Percentiles rank a stretch among this genome's conserved stretches.
These are phyloP conservation scores for Delphinella strobiligena DNA, from an alignment of 2,329 filamentous ascomycete genomes.

Conservation along the genomic window DNA sequence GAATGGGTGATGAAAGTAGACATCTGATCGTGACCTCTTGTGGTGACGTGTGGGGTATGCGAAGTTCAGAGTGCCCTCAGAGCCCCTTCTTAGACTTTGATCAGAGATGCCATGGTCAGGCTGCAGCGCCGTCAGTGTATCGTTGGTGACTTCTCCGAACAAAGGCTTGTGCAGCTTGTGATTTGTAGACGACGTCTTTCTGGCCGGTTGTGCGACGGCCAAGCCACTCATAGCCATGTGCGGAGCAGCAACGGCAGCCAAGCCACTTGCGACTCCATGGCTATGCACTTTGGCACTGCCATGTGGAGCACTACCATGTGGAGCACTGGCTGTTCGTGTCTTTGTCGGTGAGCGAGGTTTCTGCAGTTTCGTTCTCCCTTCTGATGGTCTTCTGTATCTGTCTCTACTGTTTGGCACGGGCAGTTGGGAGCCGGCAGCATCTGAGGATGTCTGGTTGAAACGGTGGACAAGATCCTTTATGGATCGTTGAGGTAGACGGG, in stretches of 20 bases:
- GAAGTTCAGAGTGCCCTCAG: constrained; percentile 50
- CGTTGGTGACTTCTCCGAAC: constrained; percentile 63
- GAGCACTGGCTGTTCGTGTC: constrained; percentile 1
- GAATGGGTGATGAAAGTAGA: constrained; percentile 1
- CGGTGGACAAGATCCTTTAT: constrained; percentile 70
- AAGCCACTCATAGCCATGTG: constrained; percentile 1
- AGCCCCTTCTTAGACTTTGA: constrained; percentile 44
- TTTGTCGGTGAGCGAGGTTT: constrained; percentile 16
- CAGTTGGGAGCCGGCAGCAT: constrained; percentile 11
- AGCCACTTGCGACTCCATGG: neutral
- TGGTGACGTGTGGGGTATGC: constrained; percentile 7
- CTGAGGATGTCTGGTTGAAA: constrained; percentile 48
- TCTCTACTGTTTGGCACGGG: constrained; percentile 16
- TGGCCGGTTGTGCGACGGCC: constrained; percentile 1
- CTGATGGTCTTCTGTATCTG: constrained; percentile 13
- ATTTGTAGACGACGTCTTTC: constrained; percentile 5
- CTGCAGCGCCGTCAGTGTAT: constrained; percentile 30
- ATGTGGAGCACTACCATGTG: too few species aligned
- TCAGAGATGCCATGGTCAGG: neutral
- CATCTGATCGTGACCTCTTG: constrained; percentile 8
- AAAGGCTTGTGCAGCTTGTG: constrained; percentile 37
- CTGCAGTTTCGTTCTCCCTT: constrained; percentile 10
- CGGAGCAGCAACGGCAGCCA: neutral
- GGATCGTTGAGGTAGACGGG: constrained; percentile 45
- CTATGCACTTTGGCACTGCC: constrained; percentile 18